phyloP scores from a whole-genome alignment of 169 alveolate genomes.

The Miamiensis avidus region DNA sequence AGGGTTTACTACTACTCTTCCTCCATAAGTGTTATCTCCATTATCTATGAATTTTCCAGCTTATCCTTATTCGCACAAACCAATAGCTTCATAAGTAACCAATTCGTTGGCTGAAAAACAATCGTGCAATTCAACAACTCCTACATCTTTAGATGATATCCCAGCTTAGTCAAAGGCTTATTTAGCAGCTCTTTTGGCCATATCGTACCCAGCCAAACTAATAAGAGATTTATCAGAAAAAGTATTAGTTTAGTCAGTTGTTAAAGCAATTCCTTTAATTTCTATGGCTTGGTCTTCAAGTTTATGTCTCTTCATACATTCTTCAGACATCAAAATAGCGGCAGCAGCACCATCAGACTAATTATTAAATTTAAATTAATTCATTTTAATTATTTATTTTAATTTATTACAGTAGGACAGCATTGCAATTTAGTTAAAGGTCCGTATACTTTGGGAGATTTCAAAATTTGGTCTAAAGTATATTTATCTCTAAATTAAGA shows the following conservation, averaged over 20 bases:
- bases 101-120: constrained; percentile 81
- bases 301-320: constrained; percentile 51
- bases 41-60: constrained; percentile 77
- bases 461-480: constrained; percentile 60
- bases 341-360: constrained; percentile 79
- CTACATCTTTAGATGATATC: constrained; percentile 54
- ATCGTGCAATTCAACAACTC: constrained; percentile 78
- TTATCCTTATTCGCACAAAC: constrained; percentile 70
- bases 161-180: constrained; percentile 57
- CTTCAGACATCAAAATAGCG: constrained; percentile 62
- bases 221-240: constrained; percentile 55
- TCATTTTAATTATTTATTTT: too few relatives aligned
- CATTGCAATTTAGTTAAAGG: constrained; percentile 76
- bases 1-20: constrained; percentile 70
- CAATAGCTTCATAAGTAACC: constrained; percentile 75
- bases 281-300: constrained; percentile 75
- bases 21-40: constrained; percentile 77
- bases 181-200: constrained; percentile 70
- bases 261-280: constrained; percentile 57
- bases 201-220: constrained; percentile 70
- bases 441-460: constrained; percentile 56
- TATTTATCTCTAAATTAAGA: constrained; percentile 71
- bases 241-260: constrained; percentile 66
- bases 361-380: too few relatives aligned
- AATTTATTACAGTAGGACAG: constrained; percentile 70